Base-by-base conservation (phyloP, 257 asterid species). In the Solanum clarkiae region DNA sequence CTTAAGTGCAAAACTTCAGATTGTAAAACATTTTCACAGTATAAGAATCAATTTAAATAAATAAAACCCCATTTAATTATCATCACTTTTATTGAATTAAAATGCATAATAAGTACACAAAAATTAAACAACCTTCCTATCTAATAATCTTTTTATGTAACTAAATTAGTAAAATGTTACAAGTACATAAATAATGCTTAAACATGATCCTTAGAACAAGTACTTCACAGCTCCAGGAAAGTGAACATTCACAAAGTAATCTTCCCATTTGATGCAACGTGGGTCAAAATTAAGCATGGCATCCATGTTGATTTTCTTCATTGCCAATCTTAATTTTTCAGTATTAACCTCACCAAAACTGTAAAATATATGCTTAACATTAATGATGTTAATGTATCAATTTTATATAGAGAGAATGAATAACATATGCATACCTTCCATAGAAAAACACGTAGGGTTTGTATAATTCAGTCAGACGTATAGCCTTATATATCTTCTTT, bases 301-400 rank as follows among this genome's bases (percentile, higher is more conserved):
- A 45, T 63, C 75, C 81, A 88, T 91, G 32, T 26, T 32, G 5
- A 45, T 79, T 80, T 88, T 87, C 68, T 20, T 47, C 8, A 63
- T 66, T 7, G 85, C 86, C 84, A 80, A 86, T 63, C 92, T 84
- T 79, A 93, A 79, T 44, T 79, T 92, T 26, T 86, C 93, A 2
- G 95, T 90, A 90, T 93, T 92, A 81, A n/a, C 86, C 81, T 93
- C 95, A 62, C 91, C 93, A 75, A 92, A 92, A 6, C 94, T 91
- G 53, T 36, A 69, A 40, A 69, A 40, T 69, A 69, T 32, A 60
- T n/a, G 66, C 20, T 6, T 29, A 29, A 14, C 11, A 29, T 65
- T 66, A 66, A 65, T 65, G 14, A 4, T 62, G 4, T 2, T 26
- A 17, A 8, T 22, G 8, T 11, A 62, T 60, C 11, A 60, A 7